Evolutionary conservation across 371 early-diverging fungal species (phyloP).

Genomic region (Mucor saturninus): DNA sequence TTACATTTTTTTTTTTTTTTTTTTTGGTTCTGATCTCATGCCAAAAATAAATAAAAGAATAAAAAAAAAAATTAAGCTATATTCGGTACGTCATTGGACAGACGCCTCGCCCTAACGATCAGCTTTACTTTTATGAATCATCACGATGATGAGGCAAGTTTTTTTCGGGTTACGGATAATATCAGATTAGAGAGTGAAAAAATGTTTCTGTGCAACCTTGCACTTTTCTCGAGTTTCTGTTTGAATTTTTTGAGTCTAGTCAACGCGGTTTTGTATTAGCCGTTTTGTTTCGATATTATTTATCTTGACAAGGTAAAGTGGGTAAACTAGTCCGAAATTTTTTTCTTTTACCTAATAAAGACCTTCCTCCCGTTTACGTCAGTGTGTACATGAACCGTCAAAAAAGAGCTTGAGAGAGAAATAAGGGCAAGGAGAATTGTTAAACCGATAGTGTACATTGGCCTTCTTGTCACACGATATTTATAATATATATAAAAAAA

Average conservation of each 20-base stretch:
- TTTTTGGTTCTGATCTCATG: neutral
- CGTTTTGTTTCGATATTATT: neutral
- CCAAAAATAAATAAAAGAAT: no score
- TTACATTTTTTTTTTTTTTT: neutral
- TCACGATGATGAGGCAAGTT: constrained; percentile 2
- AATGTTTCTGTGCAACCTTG: constrained; percentile 3
- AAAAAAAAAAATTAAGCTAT: no score
- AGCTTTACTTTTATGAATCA: neutral
- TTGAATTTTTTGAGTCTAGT: constrained; percentile 3
- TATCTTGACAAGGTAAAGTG: neutral
- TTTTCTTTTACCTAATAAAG: no score
- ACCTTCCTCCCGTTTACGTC: no score
- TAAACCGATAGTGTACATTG: no score
- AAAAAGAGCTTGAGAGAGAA: no score
- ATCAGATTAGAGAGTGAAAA: neutral
- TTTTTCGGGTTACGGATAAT: constrained; percentile 10
- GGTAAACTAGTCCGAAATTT: no score
- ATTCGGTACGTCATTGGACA: neutral
- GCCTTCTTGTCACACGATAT: no score
- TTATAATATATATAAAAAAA: neutral
- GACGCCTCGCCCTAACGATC: neutral
- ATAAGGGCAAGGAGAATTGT: no score
- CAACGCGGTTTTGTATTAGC: constrained; percentile 4
- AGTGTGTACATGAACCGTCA: no score
- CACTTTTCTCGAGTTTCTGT: constrained; percentile 9